Evolutionary conservation across 2,329 filamentous ascomycete genomes (phyloP), one percentile per base, ranked within the genome.

Genomic region (Grosmannia huntii): DNA sequence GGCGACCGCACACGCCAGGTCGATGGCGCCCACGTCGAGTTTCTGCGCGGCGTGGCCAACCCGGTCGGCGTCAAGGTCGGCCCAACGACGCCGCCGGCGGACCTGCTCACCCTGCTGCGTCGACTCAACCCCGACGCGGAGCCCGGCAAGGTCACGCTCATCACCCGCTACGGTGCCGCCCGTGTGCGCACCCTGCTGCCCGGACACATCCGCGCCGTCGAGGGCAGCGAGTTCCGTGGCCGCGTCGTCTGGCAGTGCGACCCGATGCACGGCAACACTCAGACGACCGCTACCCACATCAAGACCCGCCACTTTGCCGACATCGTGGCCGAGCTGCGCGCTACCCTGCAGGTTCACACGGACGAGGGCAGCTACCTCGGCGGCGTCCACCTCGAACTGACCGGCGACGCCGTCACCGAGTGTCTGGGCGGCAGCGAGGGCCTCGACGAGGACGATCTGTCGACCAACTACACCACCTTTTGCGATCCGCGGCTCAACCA

Each of bases 21-120:
- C 52, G 87, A 94, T 68, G 89, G 92, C 65, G 92, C 87, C 0
- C 94, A 99, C 71, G 87, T 99, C 62, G 94, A 99, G 73, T 99
- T 95, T 78, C 95, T 97, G 80, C 87, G 94, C 52, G 94, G 94
- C 60, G 87, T 99, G 64, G 86, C 89, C 66, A 99, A 99, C 74
- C 94, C 94, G 0, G 89, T 99, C 65, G 94, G 94, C 61, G 86
- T 99, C 72, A 99, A 99, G 72, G 88, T 99, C 59, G 94, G 94
- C 0, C 94, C 94, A 10, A 87, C 84, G 5, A 96, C 95, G 67
- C 81, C 85, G 2, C 76, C 81, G 0, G 74, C 81, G 0, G 94
- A 97, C 68, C 80, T 99, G 16, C 80, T 92, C 16, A 74, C 77
- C 28, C 79, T 99, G 1, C 83, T 99, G 28, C 83, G 95, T 65